A percentile compares a stretch with the other conserved stretches of the same genome.
Conservation (phyloP, 768 basidiomycete genomes). For the Saitozyma sp. region DNA sequence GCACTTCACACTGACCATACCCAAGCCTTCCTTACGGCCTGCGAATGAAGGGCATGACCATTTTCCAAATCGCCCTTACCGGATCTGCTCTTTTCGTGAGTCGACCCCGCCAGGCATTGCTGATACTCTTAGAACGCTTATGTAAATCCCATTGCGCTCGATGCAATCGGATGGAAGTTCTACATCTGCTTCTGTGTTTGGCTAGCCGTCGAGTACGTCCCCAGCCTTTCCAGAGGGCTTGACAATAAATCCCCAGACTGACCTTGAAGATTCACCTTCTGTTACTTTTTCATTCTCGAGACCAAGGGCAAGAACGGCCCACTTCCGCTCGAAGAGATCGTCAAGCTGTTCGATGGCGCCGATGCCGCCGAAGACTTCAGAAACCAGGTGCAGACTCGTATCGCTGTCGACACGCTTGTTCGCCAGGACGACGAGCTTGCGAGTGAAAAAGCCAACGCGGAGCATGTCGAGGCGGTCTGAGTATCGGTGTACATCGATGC, state of each 20-base stretch:
- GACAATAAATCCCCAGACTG: neutral
- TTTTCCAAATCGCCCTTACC: slow-evolving; percentile 28
- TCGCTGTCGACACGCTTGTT: too few species aligned
- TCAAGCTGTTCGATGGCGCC: slow-evolving; percentile 28
- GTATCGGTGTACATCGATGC: too few species aligned
- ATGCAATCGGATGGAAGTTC: slow-evolving; percentile 38
- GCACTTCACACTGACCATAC: slow-evolving; percentile 72
- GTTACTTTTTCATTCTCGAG: slow-evolving; percentile 40
- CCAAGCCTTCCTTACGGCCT: slow-evolving; percentile 61
- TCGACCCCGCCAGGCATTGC: slow-evolving; percentile 28
- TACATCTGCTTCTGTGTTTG: slow-evolving; percentile 35
- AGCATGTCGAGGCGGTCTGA: too few species aligned
- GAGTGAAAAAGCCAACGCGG: too few species aligned
- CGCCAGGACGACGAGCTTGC: too few species aligned
- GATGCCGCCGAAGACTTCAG: too few species aligned
- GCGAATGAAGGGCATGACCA: slow-evolving; percentile 36
- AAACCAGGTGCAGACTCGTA: too few species aligned
- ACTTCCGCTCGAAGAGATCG: slow-evolving; percentile 36
- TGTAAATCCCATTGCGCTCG: slow-evolving; percentile 44
- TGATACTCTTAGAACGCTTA: slow-evolving; percentile 23
- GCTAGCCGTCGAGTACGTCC: slow-evolving; percentile 34
- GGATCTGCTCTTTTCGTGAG: slow-evolving; percentile 54
- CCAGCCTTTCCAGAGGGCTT: too few species aligned
- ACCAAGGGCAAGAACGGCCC: slow-evolving; percentile 34
- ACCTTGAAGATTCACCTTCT: slow-evolving; percentile 18